These are phyloP conservation scores for Tricholoma terreum DNA, from an alignment of 768 basidiomycete species.

Conservation along the genomic window DNA sequence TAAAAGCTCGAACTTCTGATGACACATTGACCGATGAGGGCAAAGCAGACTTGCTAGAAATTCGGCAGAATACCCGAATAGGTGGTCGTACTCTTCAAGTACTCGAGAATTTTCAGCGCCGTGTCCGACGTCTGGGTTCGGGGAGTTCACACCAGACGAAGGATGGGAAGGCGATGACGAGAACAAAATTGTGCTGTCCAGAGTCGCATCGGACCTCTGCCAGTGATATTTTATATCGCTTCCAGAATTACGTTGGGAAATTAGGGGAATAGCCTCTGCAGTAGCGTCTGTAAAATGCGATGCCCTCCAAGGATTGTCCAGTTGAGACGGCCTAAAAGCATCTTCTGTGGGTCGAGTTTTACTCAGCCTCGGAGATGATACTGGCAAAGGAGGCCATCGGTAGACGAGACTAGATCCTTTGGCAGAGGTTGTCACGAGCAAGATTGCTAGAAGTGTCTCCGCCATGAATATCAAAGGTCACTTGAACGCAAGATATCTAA, in stretches of 20 bases:
- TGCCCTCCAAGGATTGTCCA: conserved; percentile 75
- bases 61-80: conserved; percentile 80
- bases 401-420: conserved; percentile 78
- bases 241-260: conserved; percentile 19
- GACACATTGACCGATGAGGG: conserved; percentile 76
- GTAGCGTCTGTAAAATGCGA: conserved; percentile 47
- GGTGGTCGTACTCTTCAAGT: conserved; percentile 55
- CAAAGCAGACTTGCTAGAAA: conserved; percentile 81
- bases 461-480: conserved; percentile 44
- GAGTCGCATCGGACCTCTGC: conserved; percentile 49
- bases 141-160: conserved; percentile 50
- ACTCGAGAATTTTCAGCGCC: conserved; percentile 32
- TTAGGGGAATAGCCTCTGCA: conserved; percentile 19
- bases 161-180: conserved; percentile 43
- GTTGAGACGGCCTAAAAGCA: conserved; percentile 42
- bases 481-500: background rate
- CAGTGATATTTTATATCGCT: conserved; percentile 57
- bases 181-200: conserved; percentile 52
- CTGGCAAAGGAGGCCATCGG: conserved; percentile 79
- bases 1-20: conserved; percentile 90
- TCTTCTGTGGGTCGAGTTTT: conserved; percentile 56
- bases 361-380: conserved; percentile 61
- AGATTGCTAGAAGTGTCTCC: conserved; percentile 73
- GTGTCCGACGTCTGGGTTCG: conserved; percentile 42
- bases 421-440: conserved; percentile 83